These are phyloP conservation scores for Aspergillus sp. DNA, from an alignment of 2,329 filamentous ascomycete genomes.

Conservation along the genomic window DNA sequence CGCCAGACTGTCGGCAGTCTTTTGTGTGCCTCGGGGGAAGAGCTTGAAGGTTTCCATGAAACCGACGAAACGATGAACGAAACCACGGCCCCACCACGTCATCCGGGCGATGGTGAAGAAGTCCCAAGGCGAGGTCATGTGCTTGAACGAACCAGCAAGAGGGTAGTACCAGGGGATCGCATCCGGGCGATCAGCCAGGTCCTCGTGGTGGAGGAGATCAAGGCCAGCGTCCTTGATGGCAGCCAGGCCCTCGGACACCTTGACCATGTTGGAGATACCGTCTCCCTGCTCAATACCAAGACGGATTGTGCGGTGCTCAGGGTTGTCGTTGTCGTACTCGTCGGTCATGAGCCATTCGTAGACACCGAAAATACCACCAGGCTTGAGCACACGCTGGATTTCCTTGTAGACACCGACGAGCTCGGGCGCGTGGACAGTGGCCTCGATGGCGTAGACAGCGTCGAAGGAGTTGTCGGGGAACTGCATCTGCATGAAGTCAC, in stretches of 20 bases:
- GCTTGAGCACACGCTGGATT: slow-evolving; percentile 94
- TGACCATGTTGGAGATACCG: slow-evolving; percentile 97
- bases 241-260: slow-evolving; percentile 72
- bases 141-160: slow-evolving; percentile 77
- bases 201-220: slow-evolving; percentile 77
- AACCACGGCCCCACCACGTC: slow-evolving; percentile 76
- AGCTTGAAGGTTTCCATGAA: slow-evolving; percentile 71
- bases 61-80: slow-evolving; percentile 76
- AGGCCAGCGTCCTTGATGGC: slow-evolving; percentile 90
- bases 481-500: slow-evolving; percentile 98
- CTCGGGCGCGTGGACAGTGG: slow-evolving; percentile 89
- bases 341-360: slow-evolving; percentile 99
- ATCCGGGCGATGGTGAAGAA: slow-evolving; percentile 82
- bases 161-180: slow-evolving; percentile 92
- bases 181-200: slow-evolving; percentile 76
- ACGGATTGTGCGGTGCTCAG: slow-evolving; percentile 83
- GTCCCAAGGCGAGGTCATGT: slow-evolving; percentile 77
- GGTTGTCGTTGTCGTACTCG: slow-evolving; percentile 84
- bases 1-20: slow-evolving; percentile 89
- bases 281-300: slow-evolving; percentile 94
- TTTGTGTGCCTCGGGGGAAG: slow-evolving; percentile 81
- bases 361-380: slow-evolving; percentile 90
- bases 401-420: slow-evolving; percentile 91
- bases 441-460: slow-evolving; percentile 95
- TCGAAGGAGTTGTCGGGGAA: slow-evolving; percentile 93